These are phyloP conservation scores for Fusarium sacchari DNA, from an alignment of 2,329 filamentous ascomycete genomes.

Conservation along the genomic window DNA sequence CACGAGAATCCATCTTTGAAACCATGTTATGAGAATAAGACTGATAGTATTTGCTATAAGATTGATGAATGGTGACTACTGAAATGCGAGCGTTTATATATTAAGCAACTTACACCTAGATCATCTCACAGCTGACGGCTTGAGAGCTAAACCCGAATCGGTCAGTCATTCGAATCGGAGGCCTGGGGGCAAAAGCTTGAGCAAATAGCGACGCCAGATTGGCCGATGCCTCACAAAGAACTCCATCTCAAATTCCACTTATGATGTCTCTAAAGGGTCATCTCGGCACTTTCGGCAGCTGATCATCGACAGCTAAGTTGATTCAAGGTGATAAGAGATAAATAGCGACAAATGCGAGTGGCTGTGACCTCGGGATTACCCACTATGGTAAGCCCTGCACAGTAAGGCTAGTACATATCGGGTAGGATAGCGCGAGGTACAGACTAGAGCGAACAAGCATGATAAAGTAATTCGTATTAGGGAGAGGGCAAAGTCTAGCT, in stretches of 20 bases:
- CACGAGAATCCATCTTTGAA: no score
- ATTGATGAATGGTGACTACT: background rate
- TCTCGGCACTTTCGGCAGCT: background rate
- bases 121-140: background rate
- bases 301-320: background rate
- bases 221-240: background rate
- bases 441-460: background rate
- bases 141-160: background rate
- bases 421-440: background rate
- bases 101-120: background rate
- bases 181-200: background rate
- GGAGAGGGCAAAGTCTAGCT: background rate
- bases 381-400: background rate
- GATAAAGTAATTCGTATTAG: background rate
- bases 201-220: background rate
- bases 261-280: rapidly evolving
- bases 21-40: rapidly evolving
- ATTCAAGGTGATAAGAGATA: background rate
- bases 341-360: background rate
- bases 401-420: background rate
- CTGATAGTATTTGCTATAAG: rapidly evolving
- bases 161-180: background rate
- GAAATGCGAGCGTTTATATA: background rate
- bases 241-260: background rate
- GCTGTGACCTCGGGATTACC: background rate